phyloP scores from a whole-genome alignment of 2,329 filamentous ascomycete species.

The Anisogramma anomala region DNA sequence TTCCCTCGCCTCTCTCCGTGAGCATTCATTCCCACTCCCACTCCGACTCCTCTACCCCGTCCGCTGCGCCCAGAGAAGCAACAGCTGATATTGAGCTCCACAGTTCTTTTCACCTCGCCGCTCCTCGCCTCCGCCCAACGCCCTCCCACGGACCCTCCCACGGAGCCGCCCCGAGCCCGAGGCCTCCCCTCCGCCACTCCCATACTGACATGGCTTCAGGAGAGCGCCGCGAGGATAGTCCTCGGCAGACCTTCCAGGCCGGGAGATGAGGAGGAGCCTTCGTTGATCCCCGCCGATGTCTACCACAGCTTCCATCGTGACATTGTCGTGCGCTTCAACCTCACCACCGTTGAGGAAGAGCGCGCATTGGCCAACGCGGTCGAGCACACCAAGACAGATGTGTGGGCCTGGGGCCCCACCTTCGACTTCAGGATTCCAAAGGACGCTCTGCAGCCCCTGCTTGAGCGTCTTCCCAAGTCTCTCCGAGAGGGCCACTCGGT shows the following conservation, averaged over 20 bases:
- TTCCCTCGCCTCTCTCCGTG: slow-evolving; percentile 6
- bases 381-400: slow-evolving; percentile 68
- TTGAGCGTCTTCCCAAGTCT: slow-evolving; percentile 64
- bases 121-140: slow-evolving; percentile 10
- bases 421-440: slow-evolving; percentile 74
- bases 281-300: slow-evolving; percentile 18
- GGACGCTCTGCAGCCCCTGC: slow-evolving; percentile 64
- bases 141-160: no score
- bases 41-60: no score
- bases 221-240: slow-evolving; percentile 36
- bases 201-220: slow-evolving; percentile 38
- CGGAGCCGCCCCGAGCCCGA: no score
- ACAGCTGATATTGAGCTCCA: not conserved
- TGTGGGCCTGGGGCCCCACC: slow-evolving; percentile 53
- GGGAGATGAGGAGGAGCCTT: slow-evolving; percentile 13
- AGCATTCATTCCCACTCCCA: not conserved
- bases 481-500: slow-evolving; percentile 61
- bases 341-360: slow-evolving; percentile 58
- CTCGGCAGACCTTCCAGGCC: slow-evolving; percentile 34
- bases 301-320: slow-evolving; percentile 55
- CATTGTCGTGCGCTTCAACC: slow-evolving; percentile 80
- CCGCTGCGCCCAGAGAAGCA: no score
- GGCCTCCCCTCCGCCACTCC: slow-evolving; percentile 30
- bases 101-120: slow-evolving; percentile 4
- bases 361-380: slow-evolving; percentile 60